A percentile compares a stretch with the other conserved stretches of the same genome.
Conservation (phyloP, 2,329 filamentous ascomycete species). For the Ascochyta pisi region DNA sequence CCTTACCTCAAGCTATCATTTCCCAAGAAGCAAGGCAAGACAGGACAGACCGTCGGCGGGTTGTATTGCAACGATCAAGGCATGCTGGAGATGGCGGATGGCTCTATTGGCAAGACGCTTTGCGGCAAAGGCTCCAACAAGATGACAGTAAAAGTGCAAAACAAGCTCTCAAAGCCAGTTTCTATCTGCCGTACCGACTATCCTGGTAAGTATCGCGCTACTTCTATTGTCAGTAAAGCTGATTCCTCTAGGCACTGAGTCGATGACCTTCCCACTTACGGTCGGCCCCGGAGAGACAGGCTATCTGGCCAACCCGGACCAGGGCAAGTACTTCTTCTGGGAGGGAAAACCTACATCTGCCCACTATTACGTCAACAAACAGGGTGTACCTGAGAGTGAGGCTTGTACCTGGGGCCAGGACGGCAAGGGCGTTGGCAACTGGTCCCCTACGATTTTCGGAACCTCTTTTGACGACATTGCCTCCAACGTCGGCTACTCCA, state of each 20-base stretch:
- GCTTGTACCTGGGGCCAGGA: slow-evolving; percentile 79
- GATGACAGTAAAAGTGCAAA: slow-evolving; percentile 71
- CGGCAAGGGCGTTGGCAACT: slow-evolving; percentile 73
- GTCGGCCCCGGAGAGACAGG: slow-evolving; percentile 65
- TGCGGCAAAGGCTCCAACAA: slow-evolving; percentile 76
- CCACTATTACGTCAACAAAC: slow-evolving; percentile 96
- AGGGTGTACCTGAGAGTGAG: slow-evolving; percentile 68
- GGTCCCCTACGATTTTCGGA: slow-evolving; percentile 84
- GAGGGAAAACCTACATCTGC: slow-evolving; percentile 77
- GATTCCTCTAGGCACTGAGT: slow-evolving; percentile 67
- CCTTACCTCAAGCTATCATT: slow-evolving; percentile 95
- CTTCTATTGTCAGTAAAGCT: not conserved
- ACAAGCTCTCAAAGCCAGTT: slow-evolving; percentile 71
- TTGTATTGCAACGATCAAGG: slow-evolving; percentile 81
- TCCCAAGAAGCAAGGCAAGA: slow-evolving; percentile 77
- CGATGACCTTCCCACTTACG: slow-evolving; percentile 80
- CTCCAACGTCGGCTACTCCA: slow-evolving; percentile 71
- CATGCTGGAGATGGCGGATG: slow-evolving; percentile 71
- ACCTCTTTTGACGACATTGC: slow-evolving; percentile 67
- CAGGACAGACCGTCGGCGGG: slow-evolving; percentile 86
- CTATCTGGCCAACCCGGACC: slow-evolving; percentile 77
- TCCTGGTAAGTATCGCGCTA: slow-evolving; percentile 67
- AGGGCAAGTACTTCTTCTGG: slow-evolving; percentile 78
- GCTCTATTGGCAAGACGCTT: slow-evolving; percentile 66
- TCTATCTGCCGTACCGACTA: slow-evolving; percentile 95